phyloP scores from a whole-genome alignment of 2,329 filamentous ascomycete species.

The Pseudofabraea citricarpa region DNA sequence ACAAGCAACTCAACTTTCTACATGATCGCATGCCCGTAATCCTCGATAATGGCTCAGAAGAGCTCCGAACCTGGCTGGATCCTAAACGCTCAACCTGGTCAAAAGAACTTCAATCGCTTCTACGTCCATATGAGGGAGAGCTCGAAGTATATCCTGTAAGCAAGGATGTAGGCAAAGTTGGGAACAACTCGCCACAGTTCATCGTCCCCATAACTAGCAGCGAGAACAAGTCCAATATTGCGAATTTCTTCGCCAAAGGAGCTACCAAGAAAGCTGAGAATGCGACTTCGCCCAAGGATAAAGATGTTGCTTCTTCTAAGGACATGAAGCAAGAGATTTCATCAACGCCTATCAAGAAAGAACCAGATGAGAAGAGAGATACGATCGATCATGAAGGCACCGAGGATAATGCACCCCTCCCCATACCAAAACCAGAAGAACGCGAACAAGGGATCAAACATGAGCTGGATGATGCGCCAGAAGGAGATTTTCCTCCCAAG shows the following conservation, averaged over 20 bases:
- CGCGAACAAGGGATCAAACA: slow-evolving; percentile 22
- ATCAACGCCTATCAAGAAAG: slow-evolving; percentile 16
- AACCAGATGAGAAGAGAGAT: slow-evolving; percentile 17
- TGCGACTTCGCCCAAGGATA: neutral
- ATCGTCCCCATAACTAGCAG: slow-evolving; percentile 77
- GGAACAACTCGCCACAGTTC: slow-evolving; percentile 82
- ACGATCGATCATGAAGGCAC: slow-evolving; percentile 18
- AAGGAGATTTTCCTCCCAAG: slow-evolving; percentile 16
- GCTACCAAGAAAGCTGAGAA: slow-evolving; percentile 12
- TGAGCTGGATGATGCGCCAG: slow-evolving; percentile 19
- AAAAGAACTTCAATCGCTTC: slow-evolving; percentile 67
- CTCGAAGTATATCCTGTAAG: slow-evolving; percentile 82
- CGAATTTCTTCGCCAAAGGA: slow-evolving; percentile 78
- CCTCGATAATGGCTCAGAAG: slow-evolving; percentile 68
- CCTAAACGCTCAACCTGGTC: slow-evolving; percentile 69
- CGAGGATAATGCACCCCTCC: slow-evolving; percentile 24
- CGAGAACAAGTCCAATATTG: slow-evolving; percentile 89
- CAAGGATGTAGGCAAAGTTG: slow-evolving; percentile 89
- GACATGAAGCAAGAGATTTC: slow-evolving; percentile 4
- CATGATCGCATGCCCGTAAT: slow-evolving; percentile 97
- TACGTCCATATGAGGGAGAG: slow-evolving; percentile 75
- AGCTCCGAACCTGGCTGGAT: slow-evolving; percentile 73
- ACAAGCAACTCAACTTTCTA: slow-evolving; percentile 75
- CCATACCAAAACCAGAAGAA: slow-evolving; percentile 16
- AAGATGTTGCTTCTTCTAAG: neutral